These are phyloP conservation scores for Solanum pimpinellifolium DNA, from an alignment of 257 asterid species.

Conservation along the genomic window DNA sequence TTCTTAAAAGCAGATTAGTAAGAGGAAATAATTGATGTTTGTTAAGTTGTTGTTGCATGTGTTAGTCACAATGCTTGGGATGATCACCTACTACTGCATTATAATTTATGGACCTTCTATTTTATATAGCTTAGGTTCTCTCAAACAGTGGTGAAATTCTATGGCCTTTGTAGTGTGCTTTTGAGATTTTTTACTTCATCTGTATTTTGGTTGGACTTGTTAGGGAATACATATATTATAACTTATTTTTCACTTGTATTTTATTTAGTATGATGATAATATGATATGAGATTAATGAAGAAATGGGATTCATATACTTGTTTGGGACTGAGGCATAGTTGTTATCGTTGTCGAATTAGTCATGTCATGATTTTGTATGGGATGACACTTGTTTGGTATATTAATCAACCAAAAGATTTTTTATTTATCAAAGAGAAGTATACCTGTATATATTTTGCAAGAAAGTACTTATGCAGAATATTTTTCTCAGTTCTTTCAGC, in stretches of 20 bases:
- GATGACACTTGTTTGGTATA: background rate
- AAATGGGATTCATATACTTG: background rate
- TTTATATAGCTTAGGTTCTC: background rate
- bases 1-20: background rate
- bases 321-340: background rate
- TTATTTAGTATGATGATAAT: background rate
- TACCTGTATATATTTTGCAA: background rate
- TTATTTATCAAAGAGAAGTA: background rate
- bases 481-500: constrained; percentile 76
- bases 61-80: background rate
- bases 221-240: background rate
- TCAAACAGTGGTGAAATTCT: background rate
- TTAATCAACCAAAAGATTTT: background rate
- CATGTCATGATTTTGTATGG: background rate
- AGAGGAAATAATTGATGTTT: background rate
- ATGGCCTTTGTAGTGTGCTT: background rate
- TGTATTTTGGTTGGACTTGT: background rate
- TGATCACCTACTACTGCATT: background rate
- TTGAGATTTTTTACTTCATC: background rate
- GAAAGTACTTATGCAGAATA: constrained; percentile 4
- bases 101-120: background rate
- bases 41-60: background rate
- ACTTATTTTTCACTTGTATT: background rate
- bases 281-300: background rate
- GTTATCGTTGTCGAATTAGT: background rate